These are phyloP conservation scores for Coemansia sp. DNA, from an alignment of 192 early-diverging fungal genomes.

Conservation along the genomic window DNA sequence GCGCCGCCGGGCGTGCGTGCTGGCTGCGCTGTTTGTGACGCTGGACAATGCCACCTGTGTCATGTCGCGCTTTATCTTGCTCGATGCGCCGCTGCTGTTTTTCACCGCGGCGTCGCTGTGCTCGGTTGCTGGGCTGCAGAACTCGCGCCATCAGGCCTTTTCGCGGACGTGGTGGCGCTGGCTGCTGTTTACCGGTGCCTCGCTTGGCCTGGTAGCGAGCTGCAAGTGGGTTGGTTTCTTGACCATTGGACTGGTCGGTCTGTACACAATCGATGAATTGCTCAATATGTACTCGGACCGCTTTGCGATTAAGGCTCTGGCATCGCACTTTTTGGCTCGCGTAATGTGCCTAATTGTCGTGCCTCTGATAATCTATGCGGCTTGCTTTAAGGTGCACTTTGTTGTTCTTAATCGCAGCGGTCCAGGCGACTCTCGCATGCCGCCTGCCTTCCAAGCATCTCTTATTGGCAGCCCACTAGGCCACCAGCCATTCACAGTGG, in stretches of 20 bases:
- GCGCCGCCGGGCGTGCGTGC: constrained; percentile 41
- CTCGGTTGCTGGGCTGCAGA: constrained; percentile 59
- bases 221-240: constrained; percentile 97
- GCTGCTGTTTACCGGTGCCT: constrained; percentile 61
- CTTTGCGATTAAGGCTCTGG: constrained; percentile 55
- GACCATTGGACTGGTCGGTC: constrained; percentile 81
- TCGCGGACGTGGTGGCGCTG: constrained; percentile 65
- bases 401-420: constrained; percentile 73
- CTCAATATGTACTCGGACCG: constrained; percentile 72
- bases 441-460: constrained; percentile 78
- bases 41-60: constrained; percentile 61
- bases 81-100: constrained; percentile 70
- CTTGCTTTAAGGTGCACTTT: constrained; percentile 92
- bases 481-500: constrained; percentile 22
- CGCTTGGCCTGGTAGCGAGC: constrained; percentile 61
- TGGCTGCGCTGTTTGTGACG: constrained; percentile 60
- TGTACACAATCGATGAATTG: constrained; percentile 87
- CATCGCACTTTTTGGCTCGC: constrained; percentile 77
- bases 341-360: constrained; percentile 78
- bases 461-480: constrained; percentile 72
- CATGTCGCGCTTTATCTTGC: constrained; percentile 67
- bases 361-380: constrained; percentile 76
- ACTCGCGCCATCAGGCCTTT: constrained; percentile 54
- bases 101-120: constrained; percentile 61
- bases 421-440: constrained; percentile 92